Conservation (phyloP, 805 yeast genomes). For the Maudiozyma bulderi region DNA sequence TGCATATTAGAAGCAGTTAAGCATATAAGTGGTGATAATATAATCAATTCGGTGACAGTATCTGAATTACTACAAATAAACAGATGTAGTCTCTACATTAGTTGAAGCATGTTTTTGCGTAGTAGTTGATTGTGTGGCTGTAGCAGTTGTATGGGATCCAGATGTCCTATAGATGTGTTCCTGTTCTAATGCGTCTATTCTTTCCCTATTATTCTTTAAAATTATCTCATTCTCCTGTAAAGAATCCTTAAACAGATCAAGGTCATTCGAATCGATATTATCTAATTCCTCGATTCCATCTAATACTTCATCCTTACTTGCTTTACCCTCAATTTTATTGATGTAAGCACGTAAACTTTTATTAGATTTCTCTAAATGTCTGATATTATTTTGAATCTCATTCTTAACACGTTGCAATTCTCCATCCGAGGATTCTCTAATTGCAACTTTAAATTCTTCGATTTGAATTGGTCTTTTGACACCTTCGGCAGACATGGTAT, state of each 20-base stretch:
- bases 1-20: not conserved
- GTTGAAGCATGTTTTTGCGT: not conserved
- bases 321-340: constrained; percentile 22
- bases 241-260: constrained; percentile 43
- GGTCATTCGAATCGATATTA: constrained; percentile 35
- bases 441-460: constrained; percentile 42
- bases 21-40: too few relatives aligned
- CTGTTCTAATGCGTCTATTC: constrained; percentile 36
- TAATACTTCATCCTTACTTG: constrained; percentile 26
- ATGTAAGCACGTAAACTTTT: constrained; percentile 37
- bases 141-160: not conserved
- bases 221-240: constrained; percentile 48
- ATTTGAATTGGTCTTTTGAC: constrained; percentile 32
- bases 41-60: too few relatives aligned
- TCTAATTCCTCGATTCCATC: constrained; percentile 27
- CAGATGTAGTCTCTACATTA: too few relatives aligned
- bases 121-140: not conserved
- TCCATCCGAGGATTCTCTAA: constrained; percentile 43
- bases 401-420: constrained; percentile 29
- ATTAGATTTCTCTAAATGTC: constrained; percentile 45
- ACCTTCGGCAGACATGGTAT: constrained; percentile 24
- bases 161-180: constrained; percentile 38
- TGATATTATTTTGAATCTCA: constrained; percentile 35
- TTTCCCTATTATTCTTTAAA: constrained; percentile 39
- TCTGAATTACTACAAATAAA: too few relatives aligned